A percentile compares a stretch with the other conserved stretches of the same genome.
These are phyloP conservation scores for Trichoderma semiorbis DNA, from an alignment of 2,329 filamentous ascomycete species.

Conservation along the genomic window DNA sequence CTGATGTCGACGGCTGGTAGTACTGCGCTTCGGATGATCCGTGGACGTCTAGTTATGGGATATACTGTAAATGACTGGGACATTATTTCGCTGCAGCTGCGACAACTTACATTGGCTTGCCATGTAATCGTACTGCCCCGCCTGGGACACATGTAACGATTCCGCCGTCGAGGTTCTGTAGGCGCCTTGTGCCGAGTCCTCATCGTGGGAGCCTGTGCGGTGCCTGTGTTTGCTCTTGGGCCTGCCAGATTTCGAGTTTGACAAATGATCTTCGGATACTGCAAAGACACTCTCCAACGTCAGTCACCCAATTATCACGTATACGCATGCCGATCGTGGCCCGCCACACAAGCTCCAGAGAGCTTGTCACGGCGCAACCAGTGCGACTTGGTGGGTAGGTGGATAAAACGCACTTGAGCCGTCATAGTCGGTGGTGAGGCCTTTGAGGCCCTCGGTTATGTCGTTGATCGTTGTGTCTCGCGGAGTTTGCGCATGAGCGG, in stretches of 20 bases:
- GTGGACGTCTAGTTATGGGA: conserved; percentile 15
- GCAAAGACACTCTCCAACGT: neutral
- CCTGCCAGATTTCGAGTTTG: conserved; percentile 14
- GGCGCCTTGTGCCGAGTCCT: conserved; percentile 5
- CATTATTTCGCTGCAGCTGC: neutral
- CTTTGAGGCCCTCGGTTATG: conserved; percentile 14
- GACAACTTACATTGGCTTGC: conserved; percentile 17
- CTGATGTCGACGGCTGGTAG: conserved; percentile 15
- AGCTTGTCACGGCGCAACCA: neutral
- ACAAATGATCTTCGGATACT: conserved; percentile 13
- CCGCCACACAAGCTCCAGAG: neutral
- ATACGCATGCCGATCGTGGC: neutral
- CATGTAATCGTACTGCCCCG: conserved; percentile 14
- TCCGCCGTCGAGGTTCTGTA: conserved; percentile 13
- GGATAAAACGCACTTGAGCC: conserved; percentile 17
- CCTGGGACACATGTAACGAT: conserved; percentile 11
- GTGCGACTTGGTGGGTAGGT: neutral
- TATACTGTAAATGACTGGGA: conserved; percentile 2
- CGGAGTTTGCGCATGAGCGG: conserved; percentile 18
- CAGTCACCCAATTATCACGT: neutral
- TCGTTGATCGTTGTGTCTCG: conserved; percentile 18
- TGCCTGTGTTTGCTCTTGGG: conserved; percentile 19
- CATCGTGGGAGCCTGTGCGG: conserved; percentile 15
- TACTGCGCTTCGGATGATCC: conserved; percentile 14
- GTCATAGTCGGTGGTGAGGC: conserved; percentile 11